These are phyloP conservation scores for Cyclotella atomus DNA, from an alignment of 108 stramenopile genomes.

Conservation along the genomic window DNA sequence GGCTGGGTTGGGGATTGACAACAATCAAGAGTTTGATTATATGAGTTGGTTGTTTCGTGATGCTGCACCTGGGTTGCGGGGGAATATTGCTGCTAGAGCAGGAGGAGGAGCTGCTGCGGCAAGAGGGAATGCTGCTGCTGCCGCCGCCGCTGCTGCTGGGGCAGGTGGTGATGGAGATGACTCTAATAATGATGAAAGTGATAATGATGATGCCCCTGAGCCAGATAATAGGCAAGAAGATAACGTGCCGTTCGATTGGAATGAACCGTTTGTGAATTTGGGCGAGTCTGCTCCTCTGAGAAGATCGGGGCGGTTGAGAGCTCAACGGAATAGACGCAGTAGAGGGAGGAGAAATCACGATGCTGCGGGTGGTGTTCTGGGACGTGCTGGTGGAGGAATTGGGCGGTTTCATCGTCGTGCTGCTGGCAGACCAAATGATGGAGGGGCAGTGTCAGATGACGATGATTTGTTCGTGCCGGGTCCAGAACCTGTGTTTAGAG, in stretches of 20 bases:
- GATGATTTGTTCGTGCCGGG: conserved; percentile 3
- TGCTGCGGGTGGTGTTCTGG: neutral
- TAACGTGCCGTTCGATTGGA: conserved; percentile 7
- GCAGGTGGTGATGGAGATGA: conserved; percentile 17
- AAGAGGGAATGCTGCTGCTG: conserved; percentile 33
- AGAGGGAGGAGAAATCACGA: neutral
- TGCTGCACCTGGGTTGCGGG: neutral
- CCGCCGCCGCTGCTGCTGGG: conserved; percentile 20
- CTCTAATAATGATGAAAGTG: conserved; percentile 9
- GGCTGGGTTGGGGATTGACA: neutral
- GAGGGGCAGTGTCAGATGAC: conserved; percentile 6
- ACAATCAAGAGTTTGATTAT: neutral
- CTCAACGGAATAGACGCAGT: conserved; percentile 4
- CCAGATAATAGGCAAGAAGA: conserved; percentile 37
- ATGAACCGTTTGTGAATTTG: conserved; percentile 3
- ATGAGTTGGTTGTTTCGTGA: neutral
- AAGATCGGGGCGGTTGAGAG: conserved; percentile 15
- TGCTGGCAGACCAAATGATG: neutral
- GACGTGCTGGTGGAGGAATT: neutral
- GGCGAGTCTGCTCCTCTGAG: neutral
- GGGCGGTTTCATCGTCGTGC: neutral
- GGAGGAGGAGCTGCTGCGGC: conserved; percentile 14
- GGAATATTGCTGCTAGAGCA: neutral
- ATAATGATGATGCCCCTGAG: conserved; percentile 23
- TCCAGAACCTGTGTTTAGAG: conserved; percentile 3